Conservation (phyloP, 2,329 filamentous ascomycete genomes). For the Didymella segeticola region DNA sequence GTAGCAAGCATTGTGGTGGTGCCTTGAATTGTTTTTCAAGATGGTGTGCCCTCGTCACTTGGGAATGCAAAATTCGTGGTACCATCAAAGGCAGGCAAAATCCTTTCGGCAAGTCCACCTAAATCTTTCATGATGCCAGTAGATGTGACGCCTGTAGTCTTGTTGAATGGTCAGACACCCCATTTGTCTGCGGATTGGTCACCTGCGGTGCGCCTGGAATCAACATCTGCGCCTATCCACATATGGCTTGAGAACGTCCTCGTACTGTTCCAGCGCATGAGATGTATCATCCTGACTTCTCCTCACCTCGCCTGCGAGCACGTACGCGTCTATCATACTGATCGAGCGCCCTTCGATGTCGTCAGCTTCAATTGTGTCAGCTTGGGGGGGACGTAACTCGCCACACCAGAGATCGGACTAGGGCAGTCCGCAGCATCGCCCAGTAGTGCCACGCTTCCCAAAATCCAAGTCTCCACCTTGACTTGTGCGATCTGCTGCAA, state of each 20-base stretch:
- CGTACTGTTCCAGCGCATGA: conserved; percentile 32
- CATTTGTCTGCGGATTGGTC: conserved; percentile 34
- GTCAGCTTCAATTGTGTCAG: not conserved
- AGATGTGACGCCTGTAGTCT: conserved; percentile 23
- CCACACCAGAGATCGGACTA: conserved; percentile 39
- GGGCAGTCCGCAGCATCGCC: conserved; percentile 52
- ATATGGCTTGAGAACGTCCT: conserved; percentile 28
- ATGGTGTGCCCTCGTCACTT: conserved; percentile 11
- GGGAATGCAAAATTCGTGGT: conserved; percentile 21
- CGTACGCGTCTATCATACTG: conserved; percentile 50
- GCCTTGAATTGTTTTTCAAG: not conserved
- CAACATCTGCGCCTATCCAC: conserved; percentile 32
- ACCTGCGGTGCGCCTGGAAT: conserved; percentile 34
- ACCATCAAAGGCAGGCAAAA: conserved; percentile 26
- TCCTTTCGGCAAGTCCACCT: conserved; percentile 19
- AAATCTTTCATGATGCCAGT: conserved; percentile 17
- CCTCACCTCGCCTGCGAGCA: conserved; percentile 48
- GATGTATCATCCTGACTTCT: conserved; percentile 27
- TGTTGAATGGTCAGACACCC: conserved; percentile 30
- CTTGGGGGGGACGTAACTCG: conserved; percentile 8
- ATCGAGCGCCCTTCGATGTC: conserved; percentile 29
- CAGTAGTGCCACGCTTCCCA: conserved; percentile 45
- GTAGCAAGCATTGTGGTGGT: not conserved
- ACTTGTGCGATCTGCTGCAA: conserved; percentile 52
- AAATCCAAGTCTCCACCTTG: conserved; percentile 45